These are phyloP conservation scores for Candida vartiovaarae DNA, from an alignment of 805 yeast genomes.

Conservation along the genomic window DNA sequence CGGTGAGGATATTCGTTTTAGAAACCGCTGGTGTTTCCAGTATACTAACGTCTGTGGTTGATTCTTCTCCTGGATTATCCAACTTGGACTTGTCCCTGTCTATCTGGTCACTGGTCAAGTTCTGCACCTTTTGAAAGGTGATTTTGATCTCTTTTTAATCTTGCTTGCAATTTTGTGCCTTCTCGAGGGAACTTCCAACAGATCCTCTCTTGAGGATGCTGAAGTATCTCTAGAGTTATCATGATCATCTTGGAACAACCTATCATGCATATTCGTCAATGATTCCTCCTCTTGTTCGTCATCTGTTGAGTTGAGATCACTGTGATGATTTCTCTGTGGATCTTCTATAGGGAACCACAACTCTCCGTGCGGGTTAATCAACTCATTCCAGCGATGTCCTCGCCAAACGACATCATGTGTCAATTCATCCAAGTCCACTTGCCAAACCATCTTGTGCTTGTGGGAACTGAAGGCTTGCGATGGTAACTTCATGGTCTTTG, in stretches of 20 bases:
- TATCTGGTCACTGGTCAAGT: not conserved
- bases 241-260: constrained; percentile 12
- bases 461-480: constrained; percentile 53
- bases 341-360: constrained; percentile 41
- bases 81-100: not conserved
- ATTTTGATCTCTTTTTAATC: constrained; percentile 17
- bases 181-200: constrained; percentile 5
- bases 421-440: constrained; percentile 53
- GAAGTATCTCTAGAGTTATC: constrained; percentile 7
- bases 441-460: constrained; percentile 50
- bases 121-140: constrained; percentile 17
- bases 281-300: constrained; percentile 4
- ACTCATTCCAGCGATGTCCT: constrained; percentile 45
- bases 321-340: constrained; percentile 4
- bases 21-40: not conserved
- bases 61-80: not conserved
- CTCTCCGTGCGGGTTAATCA: constrained; percentile 37
- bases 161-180: constrained; percentile 13
- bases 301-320: constrained; percentile 2
- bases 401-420: constrained; percentile 55
- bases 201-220: constrained; percentile 13
- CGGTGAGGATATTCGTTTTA: constrained; percentile 6
- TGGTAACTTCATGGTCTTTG: constrained; percentile 51
- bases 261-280: constrained; percentile 15
- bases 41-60: not conserved